Conservation (phyloP, 176 grass and related monocot species). For the Bothriochloa decipiens region DNA sequence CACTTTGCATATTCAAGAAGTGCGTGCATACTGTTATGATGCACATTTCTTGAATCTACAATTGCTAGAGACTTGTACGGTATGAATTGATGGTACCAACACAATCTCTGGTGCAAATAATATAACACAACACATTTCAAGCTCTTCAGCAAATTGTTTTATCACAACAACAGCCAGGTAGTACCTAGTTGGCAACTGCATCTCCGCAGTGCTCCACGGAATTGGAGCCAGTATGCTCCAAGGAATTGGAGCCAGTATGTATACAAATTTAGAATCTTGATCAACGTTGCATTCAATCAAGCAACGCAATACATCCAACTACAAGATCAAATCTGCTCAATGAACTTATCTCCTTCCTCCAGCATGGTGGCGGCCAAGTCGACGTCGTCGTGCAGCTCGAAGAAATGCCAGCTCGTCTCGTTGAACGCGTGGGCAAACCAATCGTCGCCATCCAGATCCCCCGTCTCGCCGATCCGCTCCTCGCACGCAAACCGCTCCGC, state of each 20-base stretch:
- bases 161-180: background rate
- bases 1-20: background rate
- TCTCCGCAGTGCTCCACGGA: background rate
- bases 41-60: background rate
- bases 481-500: conserved; percentile 55
- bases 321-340: conserved; percentile 1
- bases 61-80: background rate
- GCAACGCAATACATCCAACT: background rate
- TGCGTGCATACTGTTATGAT: background rate
- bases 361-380: conserved; percentile 32
- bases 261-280: background rate
- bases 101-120: background rate
- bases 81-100: background rate
- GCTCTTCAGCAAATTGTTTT: background rate
- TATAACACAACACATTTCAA: conserved; percentile 1
- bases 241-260: background rate
- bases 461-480: conserved; percentile 48
- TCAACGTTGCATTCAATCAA: conserved; percentile 4
- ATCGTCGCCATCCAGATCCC: conserved; percentile 44
- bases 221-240: background rate
- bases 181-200: background rate
- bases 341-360: conserved; percentile 19
- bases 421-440: conserved; percentile 63
- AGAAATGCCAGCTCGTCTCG: conserved; percentile 97
- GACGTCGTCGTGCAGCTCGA: conserved; percentile 44